A percentile compares a stretch with the other conserved stretches of the same genome.
Conservation (phyloP, 805 yeast species). For the Candida tallmaniae region DNA sequence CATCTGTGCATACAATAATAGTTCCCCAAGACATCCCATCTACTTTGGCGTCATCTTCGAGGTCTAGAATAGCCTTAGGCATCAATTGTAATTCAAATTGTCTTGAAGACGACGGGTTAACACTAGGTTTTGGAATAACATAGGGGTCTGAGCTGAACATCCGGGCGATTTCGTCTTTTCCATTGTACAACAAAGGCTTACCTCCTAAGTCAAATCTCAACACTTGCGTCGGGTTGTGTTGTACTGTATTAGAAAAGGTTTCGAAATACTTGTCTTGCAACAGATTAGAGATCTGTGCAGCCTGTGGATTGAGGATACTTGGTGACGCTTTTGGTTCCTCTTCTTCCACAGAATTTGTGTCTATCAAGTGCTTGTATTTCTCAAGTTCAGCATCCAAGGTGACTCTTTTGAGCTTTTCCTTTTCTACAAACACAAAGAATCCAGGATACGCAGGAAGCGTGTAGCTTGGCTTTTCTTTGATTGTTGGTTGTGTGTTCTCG, state of each 20-base stretch:
- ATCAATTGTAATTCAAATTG: conserved; percentile 84
- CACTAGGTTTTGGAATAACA: conserved; percentile 54
- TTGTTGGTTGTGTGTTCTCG: conserved; percentile 7
- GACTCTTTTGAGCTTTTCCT: conserved; percentile 57
- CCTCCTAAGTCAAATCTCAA: conserved; percentile 82
- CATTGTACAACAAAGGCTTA: conserved; percentile 67
- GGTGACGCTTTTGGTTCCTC: conserved; percentile 6
- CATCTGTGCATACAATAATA: conserved; percentile 74
- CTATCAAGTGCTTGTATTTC: conserved; percentile 46
- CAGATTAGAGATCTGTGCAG: conserved; percentile 27
- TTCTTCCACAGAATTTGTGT: conserved; percentile 38
- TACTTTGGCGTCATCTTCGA: conserved; percentile 45
- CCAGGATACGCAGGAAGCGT: conserved; percentile 57
- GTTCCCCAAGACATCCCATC: conserved; percentile 99
- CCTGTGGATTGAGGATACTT: conserved; percentile 17
- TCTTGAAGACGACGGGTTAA: conserved; percentile 55
- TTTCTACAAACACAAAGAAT: conserved; percentile 64
- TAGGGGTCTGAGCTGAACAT: conserved; percentile 6
- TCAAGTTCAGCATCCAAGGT: conserved; percentile 49
- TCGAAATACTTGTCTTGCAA: conserved; percentile 77
- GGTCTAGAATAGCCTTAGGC: conserved; percentile 87
- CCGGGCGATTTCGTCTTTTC: conserved; percentile 50
- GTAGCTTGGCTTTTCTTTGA: conserved; percentile 4
- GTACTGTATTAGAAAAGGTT: conserved; percentile 67
- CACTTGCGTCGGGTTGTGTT: conserved; percentile 83